Percentiles rank a stretch among this genome's conserved stretches.
phyloP scores from a whole-genome alignment of 2,329 filamentous ascomycete species.

The Ascochyta fabae region DNA sequence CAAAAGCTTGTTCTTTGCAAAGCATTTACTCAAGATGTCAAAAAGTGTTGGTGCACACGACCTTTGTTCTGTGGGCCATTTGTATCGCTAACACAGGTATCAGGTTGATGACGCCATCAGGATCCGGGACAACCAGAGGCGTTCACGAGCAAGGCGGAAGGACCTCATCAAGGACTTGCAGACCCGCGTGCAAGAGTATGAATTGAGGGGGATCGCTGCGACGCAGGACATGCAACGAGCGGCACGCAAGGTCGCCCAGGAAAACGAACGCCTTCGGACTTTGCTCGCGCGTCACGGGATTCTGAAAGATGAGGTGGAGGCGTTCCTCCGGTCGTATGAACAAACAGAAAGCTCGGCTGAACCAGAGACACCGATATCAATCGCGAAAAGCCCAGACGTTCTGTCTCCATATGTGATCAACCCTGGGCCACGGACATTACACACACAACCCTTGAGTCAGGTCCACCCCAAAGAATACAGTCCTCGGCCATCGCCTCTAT shows the following conservation, averaged over 20 bases:
- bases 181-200: constrained; percentile 65
- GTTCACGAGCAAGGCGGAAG: constrained; percentile 72
- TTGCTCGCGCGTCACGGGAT: constrained; percentile 55
- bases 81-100: constrained; percentile 1
- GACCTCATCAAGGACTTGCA: constrained; percentile 74
- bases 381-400: not conserved
- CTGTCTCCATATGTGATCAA: not conserved
- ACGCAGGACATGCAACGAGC: constrained; percentile 72
- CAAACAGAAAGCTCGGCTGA: constrained; percentile 2
- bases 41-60: constrained; percentile 5
- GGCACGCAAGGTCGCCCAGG: constrained; percentile 69
- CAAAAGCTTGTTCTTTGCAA: not conserved
- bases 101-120: constrained; percentile 47
- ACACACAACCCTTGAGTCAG: not conserved
- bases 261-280: constrained; percentile 68
- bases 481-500: not conserved
- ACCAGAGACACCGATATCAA: not conserved
- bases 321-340: constrained; percentile 25
- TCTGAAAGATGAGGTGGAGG: constrained; percentile 26
- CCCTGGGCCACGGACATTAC: constrained; percentile 1
- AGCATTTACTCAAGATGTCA: constrained; percentile 5
- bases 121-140: constrained; percentile 76
- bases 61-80: not conserved
- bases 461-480: not conserved
- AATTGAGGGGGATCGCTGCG: constrained; percentile 68